Conservation (phyloP, 257 asterid species). For the Przewalskia tangutica region DNA sequence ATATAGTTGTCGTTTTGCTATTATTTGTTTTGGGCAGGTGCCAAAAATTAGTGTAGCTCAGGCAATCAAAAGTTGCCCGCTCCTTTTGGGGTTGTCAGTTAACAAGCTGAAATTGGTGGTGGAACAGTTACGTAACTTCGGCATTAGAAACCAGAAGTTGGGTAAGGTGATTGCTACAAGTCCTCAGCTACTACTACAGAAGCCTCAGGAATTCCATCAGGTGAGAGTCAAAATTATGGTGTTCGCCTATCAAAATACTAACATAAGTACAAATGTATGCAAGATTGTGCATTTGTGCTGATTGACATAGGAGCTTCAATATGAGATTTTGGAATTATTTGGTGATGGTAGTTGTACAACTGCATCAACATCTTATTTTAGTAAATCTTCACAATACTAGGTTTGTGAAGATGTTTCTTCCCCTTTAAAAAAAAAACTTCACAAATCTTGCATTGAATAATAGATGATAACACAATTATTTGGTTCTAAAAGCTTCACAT, state of each 20-base stretch:
- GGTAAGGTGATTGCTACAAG: slow-evolving; percentile 70
- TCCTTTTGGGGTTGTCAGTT: slow-evolving; percentile 66
- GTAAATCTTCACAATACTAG: background rate
- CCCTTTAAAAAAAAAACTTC: background rate
- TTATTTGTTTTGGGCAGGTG: slow-evolving; percentile 38
- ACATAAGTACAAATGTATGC: background rate
- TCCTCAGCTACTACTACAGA: slow-evolving; percentile 73
- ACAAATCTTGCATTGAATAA: background rate
- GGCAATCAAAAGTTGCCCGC: slow-evolving; percentile 71
- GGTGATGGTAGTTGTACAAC: background rate
- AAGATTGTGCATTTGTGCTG: background rate
- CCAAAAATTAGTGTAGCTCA: slow-evolving; percentile 41
- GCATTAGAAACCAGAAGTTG: slow-evolving; percentile 41
- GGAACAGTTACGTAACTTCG: slow-evolving; percentile 37
- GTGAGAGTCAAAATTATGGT: slow-evolving; percentile 25
- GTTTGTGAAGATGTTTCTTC: background rate
- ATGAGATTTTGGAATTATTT: background rate
- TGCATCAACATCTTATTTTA: slow-evolving; percentile 1
- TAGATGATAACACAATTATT: background rate
- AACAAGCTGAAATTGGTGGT: slow-evolving; percentile 59
- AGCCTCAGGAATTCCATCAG: slow-evolving; percentile 73
- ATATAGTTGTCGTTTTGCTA: background rate
- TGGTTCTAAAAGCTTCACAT: background rate
- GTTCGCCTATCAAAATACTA: background rate
- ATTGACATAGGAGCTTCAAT: background rate